Evolutionary conservation across 1,284 basidiomycete species (phyloP).

Genomic region (Porogramme epimiltina): DNA sequence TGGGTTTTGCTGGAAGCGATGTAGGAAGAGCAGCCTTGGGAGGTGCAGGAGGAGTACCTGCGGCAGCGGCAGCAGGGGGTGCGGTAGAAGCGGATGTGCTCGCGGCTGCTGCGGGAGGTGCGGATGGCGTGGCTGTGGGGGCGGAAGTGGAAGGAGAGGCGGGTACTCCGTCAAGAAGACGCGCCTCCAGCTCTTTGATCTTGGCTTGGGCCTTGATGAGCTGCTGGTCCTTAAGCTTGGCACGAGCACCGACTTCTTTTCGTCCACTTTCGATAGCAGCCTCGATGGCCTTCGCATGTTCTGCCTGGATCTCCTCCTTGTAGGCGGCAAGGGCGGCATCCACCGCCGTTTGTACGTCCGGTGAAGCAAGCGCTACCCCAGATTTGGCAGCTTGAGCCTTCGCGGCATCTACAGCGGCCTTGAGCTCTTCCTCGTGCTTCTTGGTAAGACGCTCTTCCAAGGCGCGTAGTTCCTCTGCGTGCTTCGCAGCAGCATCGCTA

Average conservation of each 20-base stretch:
- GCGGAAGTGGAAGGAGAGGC: slow-evolving; percentile 4
- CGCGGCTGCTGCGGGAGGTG: slow-evolving; percentile 7
- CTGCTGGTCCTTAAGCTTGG: slow-evolving; percentile 69
- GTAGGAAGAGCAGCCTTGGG: slow-evolving; percentile 23
- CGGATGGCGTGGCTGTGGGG: slow-evolving; percentile 11
- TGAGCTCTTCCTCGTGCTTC: slow-evolving; percentile 59
- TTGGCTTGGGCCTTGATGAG: slow-evolving; percentile 57
- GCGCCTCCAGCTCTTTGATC: slow-evolving; percentile 67
- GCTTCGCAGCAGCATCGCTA: slow-evolving; percentile 49
- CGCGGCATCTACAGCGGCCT: slow-evolving; percentile 46
- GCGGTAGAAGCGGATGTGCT: slow-evolving; percentile 13
- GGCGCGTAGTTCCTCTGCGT: slow-evolving; percentile 58
- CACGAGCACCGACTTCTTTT: slow-evolving; percentile 58
- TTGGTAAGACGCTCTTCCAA: slow-evolving; percentile 53
- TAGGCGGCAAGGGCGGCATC: slow-evolving; percentile 53
- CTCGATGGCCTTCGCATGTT: slow-evolving; percentile 56
- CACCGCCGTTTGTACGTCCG: slow-evolving; percentile 47
- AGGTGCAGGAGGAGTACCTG: slow-evolving; percentile 19
- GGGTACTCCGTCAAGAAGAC: slow-evolving; percentile 50
- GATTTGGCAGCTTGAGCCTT: slow-evolving; percentile 18
- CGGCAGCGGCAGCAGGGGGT: slow-evolving; percentile 21
- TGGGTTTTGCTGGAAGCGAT: slow-evolving; percentile 27
- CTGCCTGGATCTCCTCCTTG: slow-evolving; percentile 45
- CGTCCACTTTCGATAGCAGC: slow-evolving; percentile 69
- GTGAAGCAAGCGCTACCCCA: slow-evolving; percentile 9